Evolutionary conservation across 2,329 filamentous ascomycete genomes (phyloP).

Genomic region (Fusarium sp.): DNA sequence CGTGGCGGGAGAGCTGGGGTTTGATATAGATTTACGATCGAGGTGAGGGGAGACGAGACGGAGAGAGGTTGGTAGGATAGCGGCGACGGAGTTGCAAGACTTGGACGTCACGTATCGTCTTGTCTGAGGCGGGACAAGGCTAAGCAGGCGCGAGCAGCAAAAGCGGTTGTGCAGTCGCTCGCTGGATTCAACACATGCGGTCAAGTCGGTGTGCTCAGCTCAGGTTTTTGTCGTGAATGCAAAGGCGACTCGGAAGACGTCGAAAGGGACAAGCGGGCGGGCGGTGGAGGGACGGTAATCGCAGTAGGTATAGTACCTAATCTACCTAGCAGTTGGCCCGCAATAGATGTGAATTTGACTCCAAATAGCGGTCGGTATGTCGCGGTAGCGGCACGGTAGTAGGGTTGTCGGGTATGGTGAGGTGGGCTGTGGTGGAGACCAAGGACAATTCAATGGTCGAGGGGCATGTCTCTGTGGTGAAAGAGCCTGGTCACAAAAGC

Average conservation of each 20-base stretch:
- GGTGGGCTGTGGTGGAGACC: conserved; percentile 37
- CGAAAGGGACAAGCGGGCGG: conserved; percentile 39
- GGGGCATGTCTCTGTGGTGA: conserved; percentile 33
- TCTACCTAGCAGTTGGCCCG: conserved; percentile 23
- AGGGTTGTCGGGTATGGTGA: conserved; percentile 21
- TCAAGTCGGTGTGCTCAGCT: conserved; percentile 34
- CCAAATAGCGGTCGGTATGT: conserved; percentile 34
- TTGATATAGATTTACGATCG: conserved; percentile 25
- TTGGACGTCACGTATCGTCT: conserved; percentile 21
- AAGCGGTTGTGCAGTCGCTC: conserved; percentile 30
- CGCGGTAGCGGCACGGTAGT: conserved; percentile 28
- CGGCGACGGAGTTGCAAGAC: conserved; percentile 20
- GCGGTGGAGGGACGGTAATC: conserved; percentile 38
- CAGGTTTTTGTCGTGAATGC: conserved; percentile 31
- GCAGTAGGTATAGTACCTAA: conserved; percentile 6
- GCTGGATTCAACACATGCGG: conserved; percentile 25
- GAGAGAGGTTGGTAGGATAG: conserved; percentile 28
- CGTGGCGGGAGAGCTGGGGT: conserved; percentile 46
- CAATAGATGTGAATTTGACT: conserved; percentile 31
- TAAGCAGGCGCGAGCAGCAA: conserved; percentile 24
- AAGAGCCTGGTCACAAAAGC: conserved; percentile 3
- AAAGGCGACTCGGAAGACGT: conserved; percentile 39
- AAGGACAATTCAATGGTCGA: conserved; percentile 28
- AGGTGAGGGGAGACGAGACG: conserved; percentile 33
- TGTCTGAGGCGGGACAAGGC: conserved; percentile 19